Evolutionary conservation across 768 basidiomycete genomes (phyloP).

Genomic region (Russula earlei): DNA sequence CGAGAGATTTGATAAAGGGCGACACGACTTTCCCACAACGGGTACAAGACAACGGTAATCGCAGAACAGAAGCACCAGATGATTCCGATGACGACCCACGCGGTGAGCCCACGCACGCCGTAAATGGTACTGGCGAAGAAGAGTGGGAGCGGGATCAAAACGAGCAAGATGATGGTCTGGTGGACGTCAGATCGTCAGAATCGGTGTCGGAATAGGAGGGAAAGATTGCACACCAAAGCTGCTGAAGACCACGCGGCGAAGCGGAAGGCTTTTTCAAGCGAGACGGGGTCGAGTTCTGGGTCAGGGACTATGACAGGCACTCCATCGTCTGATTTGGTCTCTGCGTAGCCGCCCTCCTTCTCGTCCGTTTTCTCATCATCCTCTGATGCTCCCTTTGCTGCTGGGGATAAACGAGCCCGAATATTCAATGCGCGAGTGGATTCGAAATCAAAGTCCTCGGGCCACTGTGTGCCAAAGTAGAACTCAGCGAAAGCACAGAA

Average conservation of each 20-base stretch:
- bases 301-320: slow-evolving; percentile 30
- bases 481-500: background rate
- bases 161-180: slow-evolving; percentile 52
- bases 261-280: slow-evolving; percentile 62
- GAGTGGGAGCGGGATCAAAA: slow-evolving; percentile 75
- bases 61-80: slow-evolving; percentile 77
- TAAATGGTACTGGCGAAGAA: slow-evolving; percentile 78
- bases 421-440: slow-evolving; percentile 70
- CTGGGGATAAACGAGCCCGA: slow-evolving; percentile 17
- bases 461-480: slow-evolving; percentile 39
- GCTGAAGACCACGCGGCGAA: slow-evolving; percentile 75
- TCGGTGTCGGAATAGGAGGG: background rate
- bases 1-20: slow-evolving; percentile 49
- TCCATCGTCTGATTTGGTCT: slow-evolving; percentile 24
- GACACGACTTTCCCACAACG: slow-evolving; percentile 72
- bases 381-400: slow-evolving; percentile 16
- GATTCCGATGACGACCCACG: slow-evolving; percentile 77
- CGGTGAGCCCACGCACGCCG: slow-evolving; percentile 51
- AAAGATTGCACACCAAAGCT: slow-evolving; percentile 39
- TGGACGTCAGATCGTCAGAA: background rate
- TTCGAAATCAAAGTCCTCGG: slow-evolving; percentile 76
- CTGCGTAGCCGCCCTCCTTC: slow-evolving; percentile 26
- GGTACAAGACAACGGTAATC: slow-evolving; percentile 72
- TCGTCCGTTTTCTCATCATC: slow-evolving; percentile 26
- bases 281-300: slow-evolving; percentile 53